Percentiles rank a stretch among this genome's conserved stretches.
These are phyloP conservation scores for Sarocladium kiliense DNA, from an alignment of 2,329 filamentous ascomycete species.

Conservation along the genomic window DNA sequence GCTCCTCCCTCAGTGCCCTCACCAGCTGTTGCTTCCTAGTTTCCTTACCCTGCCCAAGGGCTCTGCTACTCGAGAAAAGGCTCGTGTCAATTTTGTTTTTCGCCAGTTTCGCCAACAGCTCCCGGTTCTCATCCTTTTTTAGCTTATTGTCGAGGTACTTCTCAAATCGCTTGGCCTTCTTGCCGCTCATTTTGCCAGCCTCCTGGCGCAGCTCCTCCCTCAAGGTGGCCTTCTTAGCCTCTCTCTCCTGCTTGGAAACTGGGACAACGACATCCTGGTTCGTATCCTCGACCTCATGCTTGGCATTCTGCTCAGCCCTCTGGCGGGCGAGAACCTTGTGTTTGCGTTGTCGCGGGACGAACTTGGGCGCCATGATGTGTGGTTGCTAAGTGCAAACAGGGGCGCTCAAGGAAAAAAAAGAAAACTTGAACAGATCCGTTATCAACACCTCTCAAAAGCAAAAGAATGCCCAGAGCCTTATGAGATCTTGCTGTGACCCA, in stretches of 20 bases:
- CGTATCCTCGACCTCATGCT: constrained; percentile 31
- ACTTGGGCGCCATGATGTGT: constrained; percentile 35
- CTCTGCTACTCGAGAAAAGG: constrained; percentile 71
- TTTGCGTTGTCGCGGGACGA: constrained; percentile 61
- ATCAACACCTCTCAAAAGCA: no score
- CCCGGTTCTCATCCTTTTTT: constrained; percentile 86
- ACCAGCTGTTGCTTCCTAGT: constrained; percentile 65
- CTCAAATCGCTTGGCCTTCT: constrained; percentile 62
- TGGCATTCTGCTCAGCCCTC: constrained; percentile 39
- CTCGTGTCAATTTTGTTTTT: constrained; percentile 76
- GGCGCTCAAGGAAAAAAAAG: not conserved
- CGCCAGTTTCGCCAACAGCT: constrained; percentile 77
- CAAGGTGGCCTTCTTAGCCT: constrained; percentile 39
- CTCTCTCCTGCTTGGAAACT: constrained; percentile 26
- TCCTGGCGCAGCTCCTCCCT: constrained; percentile 42
- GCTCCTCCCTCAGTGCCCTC: constrained; percentile 58
- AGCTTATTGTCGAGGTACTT: constrained; percentile 84
- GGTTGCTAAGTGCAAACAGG: not conserved
- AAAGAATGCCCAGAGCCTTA: no score
- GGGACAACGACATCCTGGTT: constrained; percentile 44
- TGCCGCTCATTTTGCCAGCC: constrained; percentile 52
- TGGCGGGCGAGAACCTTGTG: constrained; percentile 64
- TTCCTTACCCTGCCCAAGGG: constrained; percentile 66
- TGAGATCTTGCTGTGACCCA: not conserved
- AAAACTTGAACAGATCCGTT: no score